Percentiles rank a stretch among this genome's conserved stretches.
Conservation (phyloP, 306 rosid genomes). For the Cucumis melo region DNA sequence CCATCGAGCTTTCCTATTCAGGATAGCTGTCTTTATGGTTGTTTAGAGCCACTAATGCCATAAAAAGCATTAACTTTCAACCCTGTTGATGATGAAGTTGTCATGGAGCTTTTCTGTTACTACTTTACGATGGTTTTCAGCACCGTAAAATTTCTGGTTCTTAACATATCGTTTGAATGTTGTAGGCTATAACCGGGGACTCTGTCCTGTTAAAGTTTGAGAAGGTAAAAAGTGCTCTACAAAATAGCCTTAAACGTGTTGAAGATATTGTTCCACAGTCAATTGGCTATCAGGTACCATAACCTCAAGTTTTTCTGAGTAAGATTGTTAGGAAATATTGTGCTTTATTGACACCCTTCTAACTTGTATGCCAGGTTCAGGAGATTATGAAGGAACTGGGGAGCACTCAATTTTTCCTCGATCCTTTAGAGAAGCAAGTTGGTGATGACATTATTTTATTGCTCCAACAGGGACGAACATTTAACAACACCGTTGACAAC, state of each 20-base stretch:
- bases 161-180: constrained; percentile 1
- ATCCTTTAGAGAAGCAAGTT: constrained; percentile 84
- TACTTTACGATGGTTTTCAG: neutral
- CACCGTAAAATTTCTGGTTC: neutral
- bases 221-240: constrained; percentile 65
- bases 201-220: constrained; percentile 76
- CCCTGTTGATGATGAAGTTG: neutral
- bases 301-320: neutral
- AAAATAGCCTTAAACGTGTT: constrained; percentile 63
- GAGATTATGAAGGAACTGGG: constrained; percentile 63
- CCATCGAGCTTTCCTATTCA: neutral
- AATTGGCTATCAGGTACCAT: constrained; percentile 73
- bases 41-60: neutral
- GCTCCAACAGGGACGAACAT: constrained; percentile 89
- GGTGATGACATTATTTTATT: constrained; percentile 69
- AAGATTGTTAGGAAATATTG: neutral
- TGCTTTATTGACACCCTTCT: neutral
- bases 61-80: neutral
- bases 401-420: constrained; percentile 42
- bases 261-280: constrained; percentile 85
- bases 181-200: constrained; percentile 94
- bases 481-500: constrained; percentile 43
- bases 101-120: neutral
- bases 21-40: neutral
- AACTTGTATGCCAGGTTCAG: constrained; percentile 33